A percentile compares a stretch with the other conserved stretches of the same genome.
These are phyloP conservation scores for Andrographis paniculata DNA, from an alignment of 305 asterid species.

Conservation along the genomic window DNA sequence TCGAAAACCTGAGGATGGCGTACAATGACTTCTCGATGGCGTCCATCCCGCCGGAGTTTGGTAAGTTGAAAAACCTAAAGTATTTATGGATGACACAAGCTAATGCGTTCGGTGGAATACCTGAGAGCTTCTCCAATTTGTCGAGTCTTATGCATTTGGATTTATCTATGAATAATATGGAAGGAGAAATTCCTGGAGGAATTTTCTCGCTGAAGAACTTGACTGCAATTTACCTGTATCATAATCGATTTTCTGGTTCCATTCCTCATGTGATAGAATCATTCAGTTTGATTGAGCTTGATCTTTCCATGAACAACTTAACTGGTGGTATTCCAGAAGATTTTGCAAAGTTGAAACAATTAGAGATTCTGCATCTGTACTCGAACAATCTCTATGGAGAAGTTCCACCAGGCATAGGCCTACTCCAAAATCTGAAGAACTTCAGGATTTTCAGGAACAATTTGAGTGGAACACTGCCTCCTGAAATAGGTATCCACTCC, in stretches of 20 bases:
- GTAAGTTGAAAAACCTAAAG: conserved; percentile 38
- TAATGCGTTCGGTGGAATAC: conserved; percentile 44
- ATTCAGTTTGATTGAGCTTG: conserved; percentile 39
- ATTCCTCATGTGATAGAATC: conserved; percentile 50
- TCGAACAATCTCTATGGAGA: conserved; percentile 43
- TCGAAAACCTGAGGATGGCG: conserved; percentile 42
- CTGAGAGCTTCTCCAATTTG: conserved; percentile 36
- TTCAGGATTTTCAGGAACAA: conserved; percentile 49
- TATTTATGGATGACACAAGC: conserved; percentile 36
- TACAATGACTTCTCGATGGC: conserved; percentile 48
- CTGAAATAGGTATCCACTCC: conserved; percentile 61
- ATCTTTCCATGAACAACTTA: conserved; percentile 50
- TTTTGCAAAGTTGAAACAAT: conserved; percentile 42
- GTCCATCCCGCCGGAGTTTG: conserved; percentile 51
- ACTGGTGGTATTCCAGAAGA: conserved; percentile 60
- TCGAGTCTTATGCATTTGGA: conserved; percentile 55
- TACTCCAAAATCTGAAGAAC: conserved; percentile 29
- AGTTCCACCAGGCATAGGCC: conserved; percentile 50
- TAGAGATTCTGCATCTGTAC: conserved; percentile 41
- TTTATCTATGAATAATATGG: conserved; percentile 40
- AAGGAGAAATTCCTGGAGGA: conserved; percentile 52
- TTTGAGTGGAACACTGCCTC: conserved; percentile 58
- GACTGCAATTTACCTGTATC: conserved; percentile 27
- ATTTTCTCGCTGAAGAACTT: conserved; percentile 57
- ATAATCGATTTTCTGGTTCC: conserved; percentile 48